A percentile compares a stretch with the other conserved stretches of the same genome.
phyloP scores from a whole-genome alignment of 1,139 yeast genomes.

The Yamadazyma trypodendri region DNA sequence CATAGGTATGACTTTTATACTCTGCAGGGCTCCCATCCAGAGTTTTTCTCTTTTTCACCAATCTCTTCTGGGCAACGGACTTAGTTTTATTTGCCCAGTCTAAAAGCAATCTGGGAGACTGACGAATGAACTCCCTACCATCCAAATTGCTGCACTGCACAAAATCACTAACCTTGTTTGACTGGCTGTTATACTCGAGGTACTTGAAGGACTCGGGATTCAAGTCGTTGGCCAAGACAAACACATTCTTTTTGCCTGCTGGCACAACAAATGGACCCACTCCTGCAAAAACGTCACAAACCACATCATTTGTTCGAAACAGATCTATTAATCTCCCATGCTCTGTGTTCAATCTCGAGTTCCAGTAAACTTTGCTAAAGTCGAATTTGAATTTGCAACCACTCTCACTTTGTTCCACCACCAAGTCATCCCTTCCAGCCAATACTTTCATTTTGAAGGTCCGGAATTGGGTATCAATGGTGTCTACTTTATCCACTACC shows the following conservation, averaged over 20 bases:
- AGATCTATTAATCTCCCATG: conserved; percentile 73
- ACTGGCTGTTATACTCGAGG: conserved; percentile 59
- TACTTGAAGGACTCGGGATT: conserved; percentile 83
- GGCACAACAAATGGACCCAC: conserved; percentile 99
- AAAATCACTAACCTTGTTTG: conserved; percentile 62
- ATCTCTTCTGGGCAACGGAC: conserved; percentile 26
- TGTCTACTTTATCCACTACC: conserved; percentile 90
- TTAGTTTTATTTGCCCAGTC: conserved; percentile 31
- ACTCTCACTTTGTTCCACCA: conserved; percentile 86
- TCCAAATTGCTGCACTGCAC: conserved; percentile 71
- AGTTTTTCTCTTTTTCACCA: conserved; percentile 33
- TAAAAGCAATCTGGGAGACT: conserved; percentile 53
- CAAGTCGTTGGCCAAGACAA: conserved; percentile 89
- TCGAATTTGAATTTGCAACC: conserved; percentile 86
- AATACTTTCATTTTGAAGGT: conserved; percentile 92
- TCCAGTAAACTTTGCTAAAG: conserved; percentile 95
- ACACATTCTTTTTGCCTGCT: conserved; percentile 78
- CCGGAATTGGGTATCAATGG: conserved; percentile 83
- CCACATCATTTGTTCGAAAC: conserved; percentile 67
- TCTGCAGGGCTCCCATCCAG: conserved; percentile 27
- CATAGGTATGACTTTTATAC: conserved; percentile 26
- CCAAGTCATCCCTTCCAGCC: conserved; percentile 74
- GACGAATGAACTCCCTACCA: conserved; percentile 75
- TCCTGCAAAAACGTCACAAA: conserved; percentile 97
- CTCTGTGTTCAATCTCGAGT: conserved; percentile 90